phyloP scores from a whole-genome alignment of 139 green algal genomes.

The Pycnococcus provasolii region DNA sequence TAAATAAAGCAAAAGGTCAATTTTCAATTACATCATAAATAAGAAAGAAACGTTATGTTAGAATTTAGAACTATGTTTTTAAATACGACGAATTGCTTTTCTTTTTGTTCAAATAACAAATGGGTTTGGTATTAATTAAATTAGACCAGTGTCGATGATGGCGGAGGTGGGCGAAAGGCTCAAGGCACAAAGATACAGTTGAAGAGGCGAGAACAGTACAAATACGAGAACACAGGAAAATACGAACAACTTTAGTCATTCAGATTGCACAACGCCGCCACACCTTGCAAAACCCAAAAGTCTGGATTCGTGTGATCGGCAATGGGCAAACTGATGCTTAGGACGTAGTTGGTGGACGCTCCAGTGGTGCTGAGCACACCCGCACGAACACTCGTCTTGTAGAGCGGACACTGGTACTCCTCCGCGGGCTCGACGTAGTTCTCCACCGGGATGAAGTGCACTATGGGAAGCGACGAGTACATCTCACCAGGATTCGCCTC shows the following conservation, averaged over 20 bases:
- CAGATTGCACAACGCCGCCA: conserved; percentile 57
- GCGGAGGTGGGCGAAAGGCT: no score
- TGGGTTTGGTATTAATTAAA: no score
- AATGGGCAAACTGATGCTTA: conserved; percentile 55
- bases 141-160: no score
- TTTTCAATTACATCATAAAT: no score
- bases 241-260: conserved; percentile 14
- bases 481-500: conserved; percentile 59
- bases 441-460: conserved; percentile 42
- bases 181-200: no score
- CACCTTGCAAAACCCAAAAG: conserved; percentile 65
- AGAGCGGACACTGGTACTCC: conserved; percentile 66
- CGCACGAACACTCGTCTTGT: conserved; percentile 66
- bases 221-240: no score
- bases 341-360: conserved; percentile 68
- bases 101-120: no score
- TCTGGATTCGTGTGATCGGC: conserved; percentile 38
- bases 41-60: no score
- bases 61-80: no score
- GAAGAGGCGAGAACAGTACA: no score
- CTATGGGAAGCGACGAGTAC: conserved; percentile 55
- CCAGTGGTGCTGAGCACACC: conserved; percentile 67
- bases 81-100: no score
- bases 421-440: conserved; percentile 4
- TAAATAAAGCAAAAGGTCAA: no score